These are phyloP conservation scores for Phytophthora foliorum DNA, from an alignment of 352 stramenopile species.

Conservation along the genomic window DNA sequence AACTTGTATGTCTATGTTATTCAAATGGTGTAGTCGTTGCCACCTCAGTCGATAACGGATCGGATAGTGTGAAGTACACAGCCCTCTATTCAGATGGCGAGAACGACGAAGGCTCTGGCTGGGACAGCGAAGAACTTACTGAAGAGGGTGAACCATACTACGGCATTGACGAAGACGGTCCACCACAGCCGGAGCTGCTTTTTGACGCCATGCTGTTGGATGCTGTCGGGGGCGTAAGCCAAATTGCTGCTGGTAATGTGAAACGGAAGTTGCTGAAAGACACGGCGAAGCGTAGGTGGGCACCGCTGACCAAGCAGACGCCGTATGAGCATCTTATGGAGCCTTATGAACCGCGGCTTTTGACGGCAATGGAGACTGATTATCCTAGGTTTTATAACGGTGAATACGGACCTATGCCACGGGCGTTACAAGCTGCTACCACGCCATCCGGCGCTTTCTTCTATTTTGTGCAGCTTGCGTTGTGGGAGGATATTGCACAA, in stretches of 20 bases:
- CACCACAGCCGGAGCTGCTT: neutral
- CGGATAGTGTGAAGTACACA: neutral
- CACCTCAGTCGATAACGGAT: too few relatives aligned
- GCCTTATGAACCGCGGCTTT: neutral
- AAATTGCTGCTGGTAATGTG: neutral
- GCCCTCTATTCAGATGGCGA: neutral
- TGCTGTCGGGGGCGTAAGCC: neutral
- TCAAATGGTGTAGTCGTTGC: too few relatives aligned
- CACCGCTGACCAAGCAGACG: neutral
- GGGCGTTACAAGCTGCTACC: neutral
- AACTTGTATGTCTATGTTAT: too few relatives aligned
- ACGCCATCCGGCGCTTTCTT: constrained; percentile 4
- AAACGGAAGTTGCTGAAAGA: neutral
- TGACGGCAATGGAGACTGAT: neutral
- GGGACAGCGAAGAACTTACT: neutral
- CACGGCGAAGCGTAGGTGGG: neutral
- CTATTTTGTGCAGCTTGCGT: neutral
- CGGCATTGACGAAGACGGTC: neutral
- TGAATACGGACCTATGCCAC: neutral
- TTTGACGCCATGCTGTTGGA: neutral
- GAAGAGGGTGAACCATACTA: neutral
- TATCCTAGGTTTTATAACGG: neutral
- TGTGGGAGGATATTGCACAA: constrained; percentile 8
- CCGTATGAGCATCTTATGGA: constrained; percentile 1
- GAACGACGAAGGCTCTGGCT: neutral